Evolutionary conservation across 352 stramenopile genomes (phyloP), one percentile per base, ranked within the genome.

Genomic region (Pythium angustatum): DNA sequence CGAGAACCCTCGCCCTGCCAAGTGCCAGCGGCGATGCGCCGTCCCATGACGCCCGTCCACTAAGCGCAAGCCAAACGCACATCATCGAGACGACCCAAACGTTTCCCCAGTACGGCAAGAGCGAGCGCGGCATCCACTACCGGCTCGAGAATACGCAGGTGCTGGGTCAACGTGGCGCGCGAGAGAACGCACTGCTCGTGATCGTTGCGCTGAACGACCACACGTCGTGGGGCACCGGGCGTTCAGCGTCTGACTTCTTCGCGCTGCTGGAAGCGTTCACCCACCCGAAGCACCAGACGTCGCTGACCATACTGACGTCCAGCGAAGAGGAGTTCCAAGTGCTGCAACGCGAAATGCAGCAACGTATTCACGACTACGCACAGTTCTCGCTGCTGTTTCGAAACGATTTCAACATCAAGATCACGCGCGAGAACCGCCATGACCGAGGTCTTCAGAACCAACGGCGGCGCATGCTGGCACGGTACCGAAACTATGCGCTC

Each of bases 401-500:
- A 9, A 72, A 79, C 31, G 76, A 80, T 33, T 80, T 82, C 27
- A 40, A 54, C 1, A 43, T 40, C 12, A 33, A 53, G 3, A 56
- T 82, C 48, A 72, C 53, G 14, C 71, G 76, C 0, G 22, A 31
- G 11, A 76, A 73, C n/a, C 74, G 77, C n/a, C 69, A 85, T 22
- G 36, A 52, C 3, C 30, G 62, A 28, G 0, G 28, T 4, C 38
- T 79, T 22, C 77, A 86, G 44, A 49, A 22, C n/a, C 40, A 19
- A 17, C 66, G 77, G 38, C 58, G 75, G 9, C 64, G 71, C 1
- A 81, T 78, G 68, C 33, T 83, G 19, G 67, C 73, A 51, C 71
- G 77, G 21, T 83, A 83, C 43, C 75, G 75, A 26, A 83, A 86
- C 49, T 76, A 70, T 41, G 70, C 72, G n/a, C 41, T 83, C 31